phyloP scores from a whole-genome alignment of 208 protist species.

The Trypanosoma theileri region DNA sequence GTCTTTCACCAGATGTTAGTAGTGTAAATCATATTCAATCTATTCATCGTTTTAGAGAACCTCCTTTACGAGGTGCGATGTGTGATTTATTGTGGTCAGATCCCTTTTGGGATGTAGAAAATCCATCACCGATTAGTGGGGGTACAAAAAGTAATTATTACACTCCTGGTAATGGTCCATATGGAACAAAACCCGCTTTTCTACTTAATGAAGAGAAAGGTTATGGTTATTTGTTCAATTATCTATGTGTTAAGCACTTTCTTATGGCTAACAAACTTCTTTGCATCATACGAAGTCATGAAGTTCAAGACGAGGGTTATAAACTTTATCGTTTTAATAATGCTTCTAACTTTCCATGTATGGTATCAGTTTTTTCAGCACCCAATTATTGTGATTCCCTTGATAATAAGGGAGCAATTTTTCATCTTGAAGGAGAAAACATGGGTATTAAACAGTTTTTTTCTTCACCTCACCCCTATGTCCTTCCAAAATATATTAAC shows the following conservation, averaged over 20 bases:
- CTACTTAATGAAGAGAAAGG: slow-evolving; percentile 70
- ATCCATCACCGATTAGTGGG: slow-evolving; percentile 68
- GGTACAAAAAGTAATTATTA: slow-evolving; percentile 77
- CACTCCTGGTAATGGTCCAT: slow-evolving; percentile 49
- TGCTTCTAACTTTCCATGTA: slow-evolving; percentile 92
- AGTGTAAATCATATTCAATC: slow-evolving; percentile 91
- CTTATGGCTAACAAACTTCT: slow-evolving; percentile 94
- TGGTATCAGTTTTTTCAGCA: slow-evolving; percentile 97
- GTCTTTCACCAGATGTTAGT: slow-evolving; percentile 96
- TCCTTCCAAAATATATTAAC: slow-evolving; percentile 55
- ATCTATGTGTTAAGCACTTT: slow-evolving; percentile 85
- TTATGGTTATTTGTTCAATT: slow-evolving; percentile 86
- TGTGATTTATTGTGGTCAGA: slow-evolving; percentile 99
- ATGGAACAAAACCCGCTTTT: slow-evolving; percentile 64
- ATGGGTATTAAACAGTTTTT: slow-evolving; percentile 92
- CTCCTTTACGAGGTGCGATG: slow-evolving; percentile 97
- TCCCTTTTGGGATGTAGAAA: slow-evolving; percentile 93
- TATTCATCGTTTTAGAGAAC: slow-evolving; percentile 96
- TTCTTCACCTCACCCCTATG: slow-evolving; percentile 71
- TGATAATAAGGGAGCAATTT: slow-evolving; percentile 96
- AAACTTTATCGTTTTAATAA: slow-evolving; percentile 91
- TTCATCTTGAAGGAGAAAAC: slow-evolving; percentile 73
- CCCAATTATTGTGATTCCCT: slow-evolving; percentile 98
- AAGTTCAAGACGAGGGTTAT: slow-evolving; percentile 93
- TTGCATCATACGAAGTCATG: slow-evolving; percentile 96